Evolutionary conservation across 345 rosid species (phyloP).

Genomic region (Clausena lansium): DNA sequence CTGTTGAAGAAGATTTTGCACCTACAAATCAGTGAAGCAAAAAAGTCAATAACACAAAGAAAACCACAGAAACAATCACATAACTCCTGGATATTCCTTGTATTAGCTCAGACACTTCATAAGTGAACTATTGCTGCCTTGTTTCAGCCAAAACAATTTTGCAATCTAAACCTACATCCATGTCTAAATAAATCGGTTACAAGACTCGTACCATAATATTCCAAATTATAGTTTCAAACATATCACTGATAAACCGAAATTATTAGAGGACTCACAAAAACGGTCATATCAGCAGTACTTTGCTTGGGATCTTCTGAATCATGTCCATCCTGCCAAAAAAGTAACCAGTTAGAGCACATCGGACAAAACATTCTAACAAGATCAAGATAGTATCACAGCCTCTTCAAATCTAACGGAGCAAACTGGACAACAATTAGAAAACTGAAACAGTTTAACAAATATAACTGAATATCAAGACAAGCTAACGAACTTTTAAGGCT

Average conservation of each 20-base stretch:
- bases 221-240: neutral
- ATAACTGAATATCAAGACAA: neutral
- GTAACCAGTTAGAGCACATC: neutral
- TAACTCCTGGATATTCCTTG: neutral
- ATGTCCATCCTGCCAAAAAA: constrained; percentile 59
- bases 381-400: neutral
- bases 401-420: neutral
- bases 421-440: neutral
- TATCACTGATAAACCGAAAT: neutral
- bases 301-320: constrained; percentile 74
- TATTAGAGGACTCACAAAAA: constrained; percentile 47
- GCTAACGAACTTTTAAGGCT: neutral
- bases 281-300: constrained; percentile 65
- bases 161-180: neutral
- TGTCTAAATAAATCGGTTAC: neutral
- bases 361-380: neutral
- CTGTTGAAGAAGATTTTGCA: constrained; percentile 71
- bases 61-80: neutral
- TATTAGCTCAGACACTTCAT: neutral
- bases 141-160: neutral
- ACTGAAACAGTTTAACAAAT: neutral
- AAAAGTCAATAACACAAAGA: neutral
- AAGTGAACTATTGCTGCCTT: neutral
- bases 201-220: neutral
- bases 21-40: constrained; percentile 37